These are phyloP conservation scores for Astrephomene gubernaculifera DNA, from an alignment of 139 green algal species.

Conservation along the genomic window DNA sequence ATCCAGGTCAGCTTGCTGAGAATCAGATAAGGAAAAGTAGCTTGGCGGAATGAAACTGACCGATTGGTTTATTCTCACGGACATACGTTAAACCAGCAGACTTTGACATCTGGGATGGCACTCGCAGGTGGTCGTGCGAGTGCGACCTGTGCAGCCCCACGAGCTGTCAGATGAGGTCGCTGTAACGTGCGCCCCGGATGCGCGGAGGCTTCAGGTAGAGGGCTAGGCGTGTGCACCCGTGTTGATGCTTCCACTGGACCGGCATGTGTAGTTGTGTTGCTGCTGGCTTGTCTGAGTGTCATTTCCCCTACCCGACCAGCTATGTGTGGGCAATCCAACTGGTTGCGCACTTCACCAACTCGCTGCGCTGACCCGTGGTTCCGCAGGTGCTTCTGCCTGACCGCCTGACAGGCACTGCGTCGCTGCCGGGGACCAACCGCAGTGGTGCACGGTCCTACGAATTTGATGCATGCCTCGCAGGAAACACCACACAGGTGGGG, in stretches of 20 bases:
- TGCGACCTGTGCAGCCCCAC: conserved; percentile 66
- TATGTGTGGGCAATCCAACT: no score
- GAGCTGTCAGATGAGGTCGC: conserved; percentile 62
- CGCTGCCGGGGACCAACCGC: conserved; percentile 12
- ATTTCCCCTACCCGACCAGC: no score
- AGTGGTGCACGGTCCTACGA: conserved; percentile 54
- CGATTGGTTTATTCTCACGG: no score
- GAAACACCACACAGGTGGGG: conserved; percentile 63
- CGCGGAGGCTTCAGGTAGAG: conserved; percentile 60
- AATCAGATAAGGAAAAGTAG: no score
- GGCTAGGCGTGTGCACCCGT: no score
- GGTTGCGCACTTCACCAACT: not conserved
- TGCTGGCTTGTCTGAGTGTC: no score
- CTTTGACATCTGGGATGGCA: no score
- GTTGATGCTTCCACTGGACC: no score
- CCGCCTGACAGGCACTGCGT: conserved; percentile 29
- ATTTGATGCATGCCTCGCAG: conserved; percentile 73
- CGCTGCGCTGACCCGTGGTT: not conserved
- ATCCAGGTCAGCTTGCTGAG: conserved; percentile 12
- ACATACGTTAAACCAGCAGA: no score
- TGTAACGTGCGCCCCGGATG: conserved; percentile 63
- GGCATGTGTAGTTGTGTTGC: no score
- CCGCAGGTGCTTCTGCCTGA: conserved; percentile 50
- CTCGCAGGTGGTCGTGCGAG: conserved; percentile 70
- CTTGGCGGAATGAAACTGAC: no score